Percentiles rank a stretch among this genome's conserved stretches.
Evolutionary conservation across 2,329 filamentous ascomycete genomes (phyloP).

Genomic region (Sordariomycetes sp.): DNA sequence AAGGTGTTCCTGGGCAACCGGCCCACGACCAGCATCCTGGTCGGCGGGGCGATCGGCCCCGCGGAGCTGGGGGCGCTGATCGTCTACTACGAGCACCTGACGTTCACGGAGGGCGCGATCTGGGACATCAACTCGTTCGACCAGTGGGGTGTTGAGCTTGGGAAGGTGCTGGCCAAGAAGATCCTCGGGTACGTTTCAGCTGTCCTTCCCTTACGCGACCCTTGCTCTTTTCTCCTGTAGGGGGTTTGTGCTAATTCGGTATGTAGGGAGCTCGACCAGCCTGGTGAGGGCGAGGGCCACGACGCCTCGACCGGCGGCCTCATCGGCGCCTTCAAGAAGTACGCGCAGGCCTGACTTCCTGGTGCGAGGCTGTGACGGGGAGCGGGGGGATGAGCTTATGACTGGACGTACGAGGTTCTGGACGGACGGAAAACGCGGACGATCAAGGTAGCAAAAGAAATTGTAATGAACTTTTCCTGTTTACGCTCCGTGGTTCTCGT

Average conservation of each 20-base stretch:
- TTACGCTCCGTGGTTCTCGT: too few species aligned
- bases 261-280: constrained; percentile 64
- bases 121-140: constrained; percentile 99
- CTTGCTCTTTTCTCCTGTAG: neutral
- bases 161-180: constrained; percentile 92
- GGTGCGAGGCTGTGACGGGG: neutral
- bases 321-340: constrained; percentile 86
- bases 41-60: constrained; percentile 85
- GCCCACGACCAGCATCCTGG: constrained; percentile 87
- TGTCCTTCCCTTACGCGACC: neutral
- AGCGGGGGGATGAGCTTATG: neutral
- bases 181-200: constrained; percentile 41
- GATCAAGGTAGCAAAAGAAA: too few species aligned
- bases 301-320: constrained; percentile 82
- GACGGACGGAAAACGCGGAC: neutral
- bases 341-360: constrained; percentile 31
- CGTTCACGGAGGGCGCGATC: constrained; percentile 92
- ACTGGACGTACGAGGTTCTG: neutral
- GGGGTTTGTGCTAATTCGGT: neutral
- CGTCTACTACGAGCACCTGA: constrained; percentile 97
- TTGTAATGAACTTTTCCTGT: too few species aligned
- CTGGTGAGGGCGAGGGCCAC: constrained; percentile 62
- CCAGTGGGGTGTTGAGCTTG: constrained; percentile 98
- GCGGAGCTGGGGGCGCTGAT: constrained; percentile 90
- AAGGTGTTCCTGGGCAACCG: constrained; percentile 99